Evolutionary conservation across 345 rosid species (phyloP), one percentile per base, ranked within the genome.

Genomic region (Turnera subulata): DNA sequence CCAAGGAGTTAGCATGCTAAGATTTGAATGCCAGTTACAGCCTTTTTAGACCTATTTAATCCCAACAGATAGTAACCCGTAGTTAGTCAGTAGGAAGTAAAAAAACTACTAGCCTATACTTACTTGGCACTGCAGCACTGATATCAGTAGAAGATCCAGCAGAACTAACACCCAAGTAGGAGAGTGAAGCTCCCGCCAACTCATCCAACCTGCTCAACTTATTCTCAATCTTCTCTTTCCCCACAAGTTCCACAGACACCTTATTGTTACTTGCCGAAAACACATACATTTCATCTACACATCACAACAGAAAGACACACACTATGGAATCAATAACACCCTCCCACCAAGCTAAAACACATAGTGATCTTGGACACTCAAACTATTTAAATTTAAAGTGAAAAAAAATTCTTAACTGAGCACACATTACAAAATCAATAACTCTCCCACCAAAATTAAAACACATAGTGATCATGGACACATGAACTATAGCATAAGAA

Each of bases 231-330:
- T 82, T 83, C 6, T 92, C 91, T 39, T 80, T 84, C 42, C 98
- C 97, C 57, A 92, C 61, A 45, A 92, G 82, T 61, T 92, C 70
- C 54, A 92, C 77, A 11, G 88, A 80, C 14, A 92, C 94, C 17
- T 84, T 84, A 42, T 75, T 78, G 71, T 89, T 92, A 57, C 72
- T 80, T 3, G 95, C 76, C 2, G 98, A 89, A 23, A 89, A 81
- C 58, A 92, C 97, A 56, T 92, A 92, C 99, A 93, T 93, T 73
- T 82, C 99, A 64, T 89, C 98, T 89, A 72, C 70, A 73, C 1
- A 61, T 68, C 52, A 48, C 4, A 61, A 39, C 32, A 42, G 35
- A 35, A 18, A 15, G 50, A 50, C 13, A 61, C 10, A 33, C n/a
- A n/a, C n/a, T n/a, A n/a, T n/a, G n/a, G n/a, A n/a, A n/a, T n/a